phyloP scores from a whole-genome alignment of 495 filamentous ascomycete genomes.

The Penicillium psychrofluorescens region DNA sequence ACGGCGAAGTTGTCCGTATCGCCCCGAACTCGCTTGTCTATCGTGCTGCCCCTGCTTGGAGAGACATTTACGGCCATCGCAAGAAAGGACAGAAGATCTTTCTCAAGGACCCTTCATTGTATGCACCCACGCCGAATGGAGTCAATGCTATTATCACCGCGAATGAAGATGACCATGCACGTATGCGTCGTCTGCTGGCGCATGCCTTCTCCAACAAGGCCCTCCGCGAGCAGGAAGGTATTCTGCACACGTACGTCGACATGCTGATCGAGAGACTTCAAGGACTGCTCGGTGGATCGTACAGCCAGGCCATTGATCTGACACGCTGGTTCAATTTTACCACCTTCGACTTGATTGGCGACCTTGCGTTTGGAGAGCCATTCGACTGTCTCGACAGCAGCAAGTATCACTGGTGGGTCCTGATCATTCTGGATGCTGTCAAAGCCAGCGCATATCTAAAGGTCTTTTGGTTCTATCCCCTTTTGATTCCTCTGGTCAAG shows the following conservation, averaged over 20 bases:
- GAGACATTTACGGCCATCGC: slow-evolving; percentile 50
- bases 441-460: slow-evolving; percentile 25
- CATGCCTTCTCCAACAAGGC: slow-evolving; percentile 46
- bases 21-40: slow-evolving; percentile 48
- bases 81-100: slow-evolving; percentile 23
- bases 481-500: slow-evolving; percentile 21
- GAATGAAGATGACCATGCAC: slow-evolving; percentile 36
- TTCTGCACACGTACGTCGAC: slow-evolving; percentile 36
- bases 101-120: slow-evolving; percentile 27
- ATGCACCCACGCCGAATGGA: slow-evolving; percentile 17
- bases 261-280: slow-evolving; percentile 20
- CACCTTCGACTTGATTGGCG: slow-evolving; percentile 42
- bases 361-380: slow-evolving; percentile 37
- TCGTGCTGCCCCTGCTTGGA: slow-evolving; percentile 44
- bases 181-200: slow-evolving; percentile 36
- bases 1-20: slow-evolving; percentile 49
- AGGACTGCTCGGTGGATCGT: slow-evolving; percentile 13
- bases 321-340: slow-evolving; percentile 34
- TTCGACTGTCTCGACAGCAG: slow-evolving; percentile 41
- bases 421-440: slow-evolving; percentile 20
- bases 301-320: slow-evolving; percentile 23
- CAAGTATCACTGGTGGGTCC: slow-evolving; percentile 41
- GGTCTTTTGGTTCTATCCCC: slow-evolving; percentile 23
- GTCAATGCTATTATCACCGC: slow-evolving; percentile 24
- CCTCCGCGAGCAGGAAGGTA: slow-evolving; percentile 38